Base-by-base conservation (phyloP, 2,329 filamentous ascomycete species). In the Botrytis medusae region DNA sequence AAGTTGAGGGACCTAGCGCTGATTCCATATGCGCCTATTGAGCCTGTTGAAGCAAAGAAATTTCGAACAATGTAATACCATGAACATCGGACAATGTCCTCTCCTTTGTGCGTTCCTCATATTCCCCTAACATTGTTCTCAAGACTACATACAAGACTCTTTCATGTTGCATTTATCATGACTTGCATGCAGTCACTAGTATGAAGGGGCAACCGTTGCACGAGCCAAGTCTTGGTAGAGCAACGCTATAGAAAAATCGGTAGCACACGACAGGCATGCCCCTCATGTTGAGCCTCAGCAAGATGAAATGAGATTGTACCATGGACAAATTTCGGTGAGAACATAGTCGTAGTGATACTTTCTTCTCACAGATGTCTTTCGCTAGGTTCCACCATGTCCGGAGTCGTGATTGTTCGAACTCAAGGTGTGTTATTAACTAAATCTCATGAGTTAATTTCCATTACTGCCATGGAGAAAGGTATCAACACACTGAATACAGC, bases 171-270 rank as follows among this genome's bases (percentile, higher is more conserved):
- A 16, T 61, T 61, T 37, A n/a, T 32, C 22, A 32, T 29, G n/a
- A 44, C 40, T 44, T 10, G 44, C 20, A 46, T 63, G 34, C 40
- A 25, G 34, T 64, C 40, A 22, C n/a, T 12, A 40, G 42, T 46
- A 46, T 22, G 40, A 46, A 64, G 62, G 42, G 62, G 42, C 46
- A 20, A 46, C 46, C 62, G 18, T 64, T 64, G 42, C 62, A 64
- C 40, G 7, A 64, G n/a, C 62, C 62, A 65, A 25, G 62, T 65
- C 62, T 48, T 34, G 42, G 62, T 34, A 48, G 42, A n/a, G 29
- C 29, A 14, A 25, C 5, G 62, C 42, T 22, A 8, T n/a, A 18
- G 60, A 42, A n/a, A 62, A 62, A 62, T 62, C 12, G 7, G 37
- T 42, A 32, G 51, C 51, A n/a, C 37, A 29, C 62, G n/a, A 46